phyloP scores from a whole-genome alignment of 1,139 yeast species.

The Wickerhamomyces sp. region DNA sequence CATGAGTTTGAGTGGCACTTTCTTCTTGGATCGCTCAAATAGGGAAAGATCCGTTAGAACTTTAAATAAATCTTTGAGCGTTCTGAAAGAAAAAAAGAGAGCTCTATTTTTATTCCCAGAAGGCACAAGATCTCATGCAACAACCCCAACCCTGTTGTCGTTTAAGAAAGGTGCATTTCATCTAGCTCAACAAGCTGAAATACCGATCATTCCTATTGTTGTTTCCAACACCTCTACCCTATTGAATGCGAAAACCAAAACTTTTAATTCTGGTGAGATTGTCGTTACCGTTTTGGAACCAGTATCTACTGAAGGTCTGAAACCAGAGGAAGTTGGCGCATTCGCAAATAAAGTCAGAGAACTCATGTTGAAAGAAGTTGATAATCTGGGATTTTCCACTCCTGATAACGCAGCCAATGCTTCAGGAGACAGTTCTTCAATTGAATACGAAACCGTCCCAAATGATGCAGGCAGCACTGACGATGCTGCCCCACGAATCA shows the following conservation, averaged over 20 bases:
- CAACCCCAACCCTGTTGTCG: slow-evolving; percentile 66
- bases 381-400: slow-evolving; percentile 38
- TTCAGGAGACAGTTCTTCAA: neutral
- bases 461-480: slow-evolving; percentile 14
- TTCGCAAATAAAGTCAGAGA: slow-evolving; percentile 39
- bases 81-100: slow-evolving; percentile 55
- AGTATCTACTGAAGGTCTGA: slow-evolving; percentile 50
- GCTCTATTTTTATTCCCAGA: slow-evolving; percentile 88
- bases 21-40: slow-evolving; percentile 82
- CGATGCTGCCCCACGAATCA: slow-evolving; percentile 4
- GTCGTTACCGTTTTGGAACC: slow-evolving; percentile 66
- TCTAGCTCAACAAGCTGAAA: slow-evolving; percentile 85
- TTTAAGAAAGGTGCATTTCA: slow-evolving; percentile 98
- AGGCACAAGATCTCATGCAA: slow-evolving; percentile 85
- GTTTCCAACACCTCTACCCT: slow-evolving; percentile 80
- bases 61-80: slow-evolving; percentile 60
- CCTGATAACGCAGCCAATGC: slow-evolving; percentile 13
- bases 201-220: slow-evolving; percentile 85
- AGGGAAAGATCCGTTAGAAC: slow-evolving; percentile 72
- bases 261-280: slow-evolving; percentile 65
- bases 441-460: slow-evolving; percentile 18
- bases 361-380: slow-evolving; percentile 35
- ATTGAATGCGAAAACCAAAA: slow-evolving; percentile 50
- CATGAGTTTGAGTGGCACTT: slow-evolving; percentile 85
- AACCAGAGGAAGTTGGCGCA: slow-evolving; percentile 51